A percentile compares a stretch with the other conserved stretches of the same genome.
Conservation (phyloP, 2,329 filamentous ascomycete genomes). For the Fusarium redolens region DNA sequence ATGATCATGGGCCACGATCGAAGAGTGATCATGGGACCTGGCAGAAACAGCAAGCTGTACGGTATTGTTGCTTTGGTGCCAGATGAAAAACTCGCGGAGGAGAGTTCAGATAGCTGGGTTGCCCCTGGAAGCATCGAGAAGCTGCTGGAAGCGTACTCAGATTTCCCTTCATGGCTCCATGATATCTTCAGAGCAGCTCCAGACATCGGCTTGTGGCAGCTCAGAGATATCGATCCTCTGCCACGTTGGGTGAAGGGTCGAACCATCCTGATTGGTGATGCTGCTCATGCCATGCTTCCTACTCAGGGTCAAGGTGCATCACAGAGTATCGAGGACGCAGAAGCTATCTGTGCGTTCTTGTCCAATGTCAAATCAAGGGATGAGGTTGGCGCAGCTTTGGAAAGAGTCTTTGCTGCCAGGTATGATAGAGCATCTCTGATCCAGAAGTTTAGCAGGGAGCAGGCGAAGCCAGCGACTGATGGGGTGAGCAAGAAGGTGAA, state of each 20-base stretch:
- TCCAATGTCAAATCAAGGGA: not conserved
- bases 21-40: constrained; percentile 38
- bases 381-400: not conserved
- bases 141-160: constrained; percentile 28
- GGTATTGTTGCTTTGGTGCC: constrained; percentile 37
- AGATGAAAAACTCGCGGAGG: constrained; percentile 31
- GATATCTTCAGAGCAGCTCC: constrained; percentile 2
- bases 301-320: constrained; percentile 20
- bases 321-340: constrained; percentile 15
- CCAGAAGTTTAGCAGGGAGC: constrained; percentile 38
- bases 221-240: constrained; percentile 15
- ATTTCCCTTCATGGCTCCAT: constrained; percentile 13
- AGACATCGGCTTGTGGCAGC: constrained; percentile 14
- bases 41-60: constrained; percentile 30
- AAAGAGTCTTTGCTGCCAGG: constrained; percentile 15
- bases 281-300: constrained; percentile 15
- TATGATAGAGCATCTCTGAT: constrained; percentile 30
- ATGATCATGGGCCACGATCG: constrained; percentile 41
- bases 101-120: constrained; percentile 38
- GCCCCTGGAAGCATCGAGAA: constrained; percentile 35
- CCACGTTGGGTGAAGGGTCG: constrained; percentile 13
- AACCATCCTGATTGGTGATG: constrained; percentile 11
- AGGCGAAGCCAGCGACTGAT: constrained; percentile 36
- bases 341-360: constrained; percentile 2
- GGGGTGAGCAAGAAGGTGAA: constrained; percentile 26